phyloP scores from a whole-genome alignment of 768 basidiomycete species.

The Rhizopogon roseolus region DNA sequence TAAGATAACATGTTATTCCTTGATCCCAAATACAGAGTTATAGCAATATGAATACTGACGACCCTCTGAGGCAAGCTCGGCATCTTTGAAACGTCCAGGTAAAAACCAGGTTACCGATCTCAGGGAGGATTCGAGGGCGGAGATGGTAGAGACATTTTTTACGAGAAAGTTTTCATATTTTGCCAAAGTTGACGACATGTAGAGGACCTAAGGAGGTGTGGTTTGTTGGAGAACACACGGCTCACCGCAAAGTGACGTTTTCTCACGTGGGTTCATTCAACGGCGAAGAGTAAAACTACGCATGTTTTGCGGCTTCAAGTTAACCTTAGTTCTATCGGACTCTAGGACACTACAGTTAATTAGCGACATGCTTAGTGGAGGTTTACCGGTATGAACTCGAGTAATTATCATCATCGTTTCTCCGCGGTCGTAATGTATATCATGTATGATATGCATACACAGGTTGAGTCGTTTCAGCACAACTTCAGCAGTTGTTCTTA shows the following conservation, averaged over 20 bases:
- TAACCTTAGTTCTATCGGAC: no score
- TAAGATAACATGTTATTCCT: slow-evolving; percentile 27
- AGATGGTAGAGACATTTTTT: slow-evolving; percentile 80
- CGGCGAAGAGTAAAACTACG: no score
- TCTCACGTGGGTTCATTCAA: slow-evolving; percentile 1
- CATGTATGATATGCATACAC: no score
- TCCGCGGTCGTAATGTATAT: no score
- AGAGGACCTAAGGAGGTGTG: neutral
- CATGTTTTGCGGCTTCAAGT: no score
- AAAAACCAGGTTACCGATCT: slow-evolving; percentile 93
- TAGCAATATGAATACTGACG: slow-evolving; percentile 50
- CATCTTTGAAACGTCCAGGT: slow-evolving; percentile 96
- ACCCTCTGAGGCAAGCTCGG: slow-evolving; percentile 91
- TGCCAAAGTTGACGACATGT: slow-evolving; percentile 59
- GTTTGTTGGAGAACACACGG: neutral
- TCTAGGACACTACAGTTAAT: no score
- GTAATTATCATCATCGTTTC: no score
- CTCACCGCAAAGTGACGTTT: neutral
- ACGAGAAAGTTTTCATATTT: slow-evolving; percentile 83
- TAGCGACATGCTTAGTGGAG: no score
- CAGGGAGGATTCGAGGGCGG: slow-evolving; percentile 83
- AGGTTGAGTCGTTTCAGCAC: no score
- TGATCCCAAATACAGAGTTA: slow-evolving; percentile 12
- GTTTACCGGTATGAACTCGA: no score
- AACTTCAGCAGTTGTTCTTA: no score